Percentiles rank a stretch among this genome's conserved stretches.
Evolutionary conservation across 768 basidiomycete species (phyloP).

Genomic region (Termitomyces sp.): DNA sequence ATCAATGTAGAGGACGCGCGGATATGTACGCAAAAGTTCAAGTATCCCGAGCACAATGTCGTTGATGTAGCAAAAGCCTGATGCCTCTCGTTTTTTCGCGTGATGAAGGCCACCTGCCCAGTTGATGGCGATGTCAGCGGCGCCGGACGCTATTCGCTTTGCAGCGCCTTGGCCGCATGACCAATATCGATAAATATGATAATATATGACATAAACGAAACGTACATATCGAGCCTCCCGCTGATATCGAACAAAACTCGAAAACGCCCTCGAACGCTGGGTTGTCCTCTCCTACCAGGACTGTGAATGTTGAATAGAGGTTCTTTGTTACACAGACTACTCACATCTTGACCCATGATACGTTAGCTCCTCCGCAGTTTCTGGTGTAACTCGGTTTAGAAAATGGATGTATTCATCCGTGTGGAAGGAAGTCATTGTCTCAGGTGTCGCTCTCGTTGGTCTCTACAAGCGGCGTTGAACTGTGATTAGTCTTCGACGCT

Average conservation of each 20-base stretch:
- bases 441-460: constrained; percentile 63
- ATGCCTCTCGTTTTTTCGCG: constrained; percentile 98
- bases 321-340: not conserved
- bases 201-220: not conserved
- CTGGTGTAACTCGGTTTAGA: constrained; percentile 81
- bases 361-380: constrained; percentile 83
- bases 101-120: constrained; percentile 99
- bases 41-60: constrained; percentile 94
- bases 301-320: constrained; percentile 18
- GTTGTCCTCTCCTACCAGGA: constrained; percentile 84
- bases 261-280: constrained; percentile 95
- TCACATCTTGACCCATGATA: constrained; percentile 81
- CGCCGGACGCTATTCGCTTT: constrained; percentile 69
- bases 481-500: not conserved
- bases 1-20: constrained; percentile 94
- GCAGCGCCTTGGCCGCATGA: constrained; percentile 58
- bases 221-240: constrained; percentile 89
- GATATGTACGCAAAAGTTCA: constrained; percentile 76
- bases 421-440: constrained; percentile 88
- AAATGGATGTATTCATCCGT: constrained; percentile 98
- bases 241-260: constrained; percentile 95
- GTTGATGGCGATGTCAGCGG: constrained; percentile 91
- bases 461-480: constrained; percentile 32
- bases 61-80: constrained; percentile 99
- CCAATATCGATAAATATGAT: not conserved